Conservation (phyloP, 2,329 filamentous ascomycete species). For the Monosporascus sp. region DNA sequence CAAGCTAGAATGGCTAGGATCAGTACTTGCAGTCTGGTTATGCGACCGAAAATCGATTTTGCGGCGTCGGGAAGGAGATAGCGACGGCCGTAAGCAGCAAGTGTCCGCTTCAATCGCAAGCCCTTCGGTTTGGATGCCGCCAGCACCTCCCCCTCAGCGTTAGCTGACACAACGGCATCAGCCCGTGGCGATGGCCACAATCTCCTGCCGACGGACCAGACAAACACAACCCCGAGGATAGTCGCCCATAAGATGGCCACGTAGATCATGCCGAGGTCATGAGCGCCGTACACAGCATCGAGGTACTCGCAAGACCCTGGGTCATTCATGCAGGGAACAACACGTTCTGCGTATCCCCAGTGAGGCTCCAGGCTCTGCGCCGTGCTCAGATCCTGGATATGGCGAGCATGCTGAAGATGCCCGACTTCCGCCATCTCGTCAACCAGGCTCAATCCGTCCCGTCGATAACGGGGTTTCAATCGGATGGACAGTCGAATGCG, state of each 20-base stretch:
- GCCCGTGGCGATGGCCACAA: constrained; percentile 17
- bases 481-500: no score
- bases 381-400: constrained; percentile 40
- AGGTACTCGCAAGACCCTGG: constrained; percentile 52
- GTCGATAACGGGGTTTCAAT: neutral
- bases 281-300: constrained; percentile 43
- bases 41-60: constrained; percentile 56
- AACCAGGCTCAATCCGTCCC: neutral
- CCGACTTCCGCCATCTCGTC: constrained; percentile 17
- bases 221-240: constrained; percentile 35
- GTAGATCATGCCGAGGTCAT: constrained; percentile 46
- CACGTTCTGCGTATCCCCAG: constrained; percentile 51
- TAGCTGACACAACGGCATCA: constrained; percentile 13
- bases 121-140: constrained; percentile 5
- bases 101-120: constrained; percentile 29
- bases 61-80: constrained; percentile 58
- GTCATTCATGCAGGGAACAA: constrained; percentile 53
- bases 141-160: constrained; percentile 11
- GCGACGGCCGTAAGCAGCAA: constrained; percentile 36
- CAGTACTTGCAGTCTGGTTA: constrained; percentile 62
- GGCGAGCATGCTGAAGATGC: constrained; percentile 20
- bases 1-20: constrained; percentile 50
- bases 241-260: constrained; percentile 44
- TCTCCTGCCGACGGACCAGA: constrained; percentile 34
- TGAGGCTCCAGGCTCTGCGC: constrained; percentile 36